Base-by-base conservation (phyloP, 2,329 filamentous ascomycete genomes). In the Colletotrichum incanum region DNA sequence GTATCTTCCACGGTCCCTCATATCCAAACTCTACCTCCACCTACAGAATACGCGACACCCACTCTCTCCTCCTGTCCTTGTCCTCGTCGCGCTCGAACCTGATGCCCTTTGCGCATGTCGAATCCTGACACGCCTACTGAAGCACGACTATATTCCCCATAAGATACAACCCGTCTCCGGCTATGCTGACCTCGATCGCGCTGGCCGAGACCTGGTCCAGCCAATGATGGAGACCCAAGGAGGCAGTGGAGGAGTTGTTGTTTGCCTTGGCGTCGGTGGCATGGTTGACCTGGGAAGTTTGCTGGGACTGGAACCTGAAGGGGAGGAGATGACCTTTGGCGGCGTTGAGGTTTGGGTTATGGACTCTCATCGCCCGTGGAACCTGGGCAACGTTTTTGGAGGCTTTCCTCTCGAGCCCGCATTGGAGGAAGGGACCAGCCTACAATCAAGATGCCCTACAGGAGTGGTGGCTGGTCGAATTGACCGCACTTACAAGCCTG, bases 311-410 rank as follows among this genome's bases (percentile, higher is more conserved):
- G 92, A 93, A 72, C 82, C 86, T 2, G 92, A 93, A 63, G 89
- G 88, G 8, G 91, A 92, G 37, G 89, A 90, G n/a, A 86, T 87
- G 12, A 86, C 91, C 62, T 93, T 94, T 83, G 91, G 92, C 47
- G 93, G 93, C n/a, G 94, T 98, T 1, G 95, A 98, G 80, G 93
- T 98, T 41, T 99, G 96, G 96, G 89, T 98, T 14, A 88, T 98
- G 72, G 96, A 99, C 83, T 91, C 96, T 37, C 90, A 96, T 81
- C 88, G 96, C 72, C 96, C 96, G 18, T 98, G 96, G 95, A 98
- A 99, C 80, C 81, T 99, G 78, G 91, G 91, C 74, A 99, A 99
- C 80, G 91, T 98, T 18, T 98, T 98, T 84, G 95, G 93, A 16
- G 93, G 93, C 4, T 90, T 90, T 73, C 87, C 90, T 1, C 80